Percentiles rank a stretch among this genome's conserved stretches.
These are phyloP conservation scores for Flagelloscypha sp. DNA, from an alignment of 768 basidiomycete species.

Conservation along the genomic window DNA sequence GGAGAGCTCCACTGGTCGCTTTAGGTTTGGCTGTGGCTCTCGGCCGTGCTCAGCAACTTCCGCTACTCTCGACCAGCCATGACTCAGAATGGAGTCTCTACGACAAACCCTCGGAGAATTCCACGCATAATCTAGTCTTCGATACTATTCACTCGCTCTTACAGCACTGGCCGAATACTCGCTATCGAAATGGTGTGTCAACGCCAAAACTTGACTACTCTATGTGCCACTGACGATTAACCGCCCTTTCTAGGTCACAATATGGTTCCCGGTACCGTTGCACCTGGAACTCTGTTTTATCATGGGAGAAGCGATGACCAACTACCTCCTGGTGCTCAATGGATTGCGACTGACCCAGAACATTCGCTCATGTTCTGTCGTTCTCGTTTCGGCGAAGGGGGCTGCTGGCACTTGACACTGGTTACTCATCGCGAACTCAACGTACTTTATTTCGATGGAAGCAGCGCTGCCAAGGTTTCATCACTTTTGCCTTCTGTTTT, in stretches of 20 bases:
- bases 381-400: slow-evolving; percentile 1
- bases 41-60: too few species aligned
- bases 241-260: slow-evolving; percentile 16
- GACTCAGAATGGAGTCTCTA: slow-evolving; percentile 24
- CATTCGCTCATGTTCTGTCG: slow-evolving; percentile 30
- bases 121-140: slow-evolving; percentile 26
- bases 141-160: slow-evolving; percentile 24
- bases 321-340: slow-evolving; percentile 22
- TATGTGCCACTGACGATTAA: too few species aligned
- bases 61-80: too few species aligned
- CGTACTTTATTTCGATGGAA: slow-evolving; percentile 25
- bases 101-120: slow-evolving; percentile 15
- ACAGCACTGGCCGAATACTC: slow-evolving; percentile 31
- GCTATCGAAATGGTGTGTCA: slow-evolving; percentile 26
- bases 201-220: neutral
- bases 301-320: slow-evolving; percentile 16
- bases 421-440: slow-evolving; percentile 19
- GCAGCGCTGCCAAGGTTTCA: slow-evolving; percentile 23
- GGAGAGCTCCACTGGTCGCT: too few species aligned
- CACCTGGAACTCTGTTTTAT: slow-evolving; percentile 28
- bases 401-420: slow-evolving; percentile 23
- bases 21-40: too few species aligned
- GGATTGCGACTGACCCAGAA: slow-evolving; percentile 27
- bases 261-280: slow-evolving; percentile 24
- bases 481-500: too few species aligned